Evolutionary conservation across 768 basidiomycete species (phyloP).

Genomic region (Phylloporus sp.): DNA sequence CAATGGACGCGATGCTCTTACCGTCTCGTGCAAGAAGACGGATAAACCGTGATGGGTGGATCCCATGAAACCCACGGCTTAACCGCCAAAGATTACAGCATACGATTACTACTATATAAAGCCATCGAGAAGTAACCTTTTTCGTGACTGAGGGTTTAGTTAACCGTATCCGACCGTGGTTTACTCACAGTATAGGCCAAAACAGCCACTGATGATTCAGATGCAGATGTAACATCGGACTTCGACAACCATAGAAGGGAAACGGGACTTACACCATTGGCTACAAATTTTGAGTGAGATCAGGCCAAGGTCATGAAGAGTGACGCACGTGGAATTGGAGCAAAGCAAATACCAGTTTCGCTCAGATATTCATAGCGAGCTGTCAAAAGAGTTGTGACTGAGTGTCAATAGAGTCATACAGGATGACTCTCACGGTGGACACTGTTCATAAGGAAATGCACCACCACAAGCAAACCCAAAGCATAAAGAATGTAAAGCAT

Average conservation of each 20-base stretch:
- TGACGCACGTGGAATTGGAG: conserved; percentile 9
- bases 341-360: conserved; percentile 11
- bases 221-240: neutral
- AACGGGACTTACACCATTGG: conserved; percentile 5
- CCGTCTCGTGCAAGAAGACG: conserved; percentile 23
- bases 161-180: neutral
- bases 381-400: neutral
- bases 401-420: neutral
- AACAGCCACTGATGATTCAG: neutral
- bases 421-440: neutral
- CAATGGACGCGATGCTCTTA: neutral
- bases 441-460: neutral
- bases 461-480: neutral
- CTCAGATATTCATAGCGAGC: conserved; percentile 8
- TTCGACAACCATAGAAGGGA: neutral
- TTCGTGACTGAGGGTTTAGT: neutral
- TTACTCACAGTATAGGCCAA: conserved; percentile 12
- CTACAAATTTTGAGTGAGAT: conserved; percentile 4
- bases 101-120: neutral
- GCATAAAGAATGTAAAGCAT: conserved; percentile 12
- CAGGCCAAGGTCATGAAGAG: neutral
- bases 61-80: neutral
- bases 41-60: conserved; percentile 3
- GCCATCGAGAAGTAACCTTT: conserved; percentile 12
- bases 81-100: neutral